Evolutionary conservation across 495 filamentous ascomycete species (phyloP), one percentile per base, ranked within the genome.

Genomic region (Lasiosphaeria miniovina): DNA sequence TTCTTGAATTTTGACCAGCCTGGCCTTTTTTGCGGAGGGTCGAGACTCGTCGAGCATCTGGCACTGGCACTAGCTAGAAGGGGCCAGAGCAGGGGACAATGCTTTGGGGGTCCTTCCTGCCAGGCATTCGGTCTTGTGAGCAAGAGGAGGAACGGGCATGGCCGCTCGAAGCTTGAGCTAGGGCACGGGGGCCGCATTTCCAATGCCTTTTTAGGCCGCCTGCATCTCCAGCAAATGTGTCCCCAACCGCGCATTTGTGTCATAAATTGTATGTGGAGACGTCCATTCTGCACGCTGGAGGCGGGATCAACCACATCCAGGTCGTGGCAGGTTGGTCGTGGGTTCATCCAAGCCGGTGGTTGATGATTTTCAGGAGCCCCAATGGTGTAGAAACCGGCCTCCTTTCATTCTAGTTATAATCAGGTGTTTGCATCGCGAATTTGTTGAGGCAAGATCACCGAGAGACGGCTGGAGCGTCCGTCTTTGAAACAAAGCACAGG

Each of bases 181-280:
- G 49, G 48, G 46, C 53, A 46, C 43, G 4, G 52, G 52, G 63
- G 57, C 59, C 66, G 69, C 69, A 69, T 56, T 55, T 36, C 36
- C 45, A 40, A 55, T 36, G 34, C 67, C 65, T 59, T 60, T 68
- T 71, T 58, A 32, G 61, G 69, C 69, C 53, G 33, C 55, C 61
- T 71, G 69, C 69, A 71, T 62, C 63, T 52, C 49, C 50, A 54
- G 24, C 55, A 65, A 60, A 55, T 43, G 57, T 50, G 62, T 58
- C 57, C 59, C 54, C 56, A 69, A 66, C 60, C 57, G 65, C 62
- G n/a, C 40, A 54, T 59, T 43, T 59, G 52, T 59, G 59, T 62
- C 60, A 65, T 61, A 61, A 59, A 56, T 64, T 64, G 60, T 61
- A 24, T 63, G 66, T 66, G 61, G 65, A 41, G 54, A 53, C 41